Evolutionary conservation across 2,329 filamentous ascomycete species (phyloP), one percentile per base, ranked within the genome.

Genomic region (Venturia pyrina): DNA sequence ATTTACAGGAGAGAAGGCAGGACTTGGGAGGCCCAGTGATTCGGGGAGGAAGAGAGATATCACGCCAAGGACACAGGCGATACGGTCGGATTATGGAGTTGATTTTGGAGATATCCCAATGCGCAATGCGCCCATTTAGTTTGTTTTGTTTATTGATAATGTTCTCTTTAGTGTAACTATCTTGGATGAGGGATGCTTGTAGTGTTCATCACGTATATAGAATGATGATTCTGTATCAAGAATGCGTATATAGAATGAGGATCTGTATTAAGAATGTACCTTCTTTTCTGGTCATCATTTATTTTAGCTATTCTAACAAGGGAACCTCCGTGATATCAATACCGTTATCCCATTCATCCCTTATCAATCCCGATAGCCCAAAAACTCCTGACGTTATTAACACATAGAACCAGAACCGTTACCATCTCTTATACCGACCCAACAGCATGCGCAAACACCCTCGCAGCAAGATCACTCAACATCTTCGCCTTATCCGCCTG

Each of bases 401-500:
- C 34, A 41, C 37, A 46, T 19, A 1, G 15, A 40, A 15, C 24
- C 24, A 37, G 28, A 19, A 41, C 10, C 62, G 41, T 34, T 34
- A 6, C 43, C 44, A 5, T 50, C 19, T 15, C 46, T 19, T 44
- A 43, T 5, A 37, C 56, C 17, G 56, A 62, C 21, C 66, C 62
- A 17, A 90, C 88, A 24, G 88, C 89, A 75, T 91, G 89, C 69
- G 89, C 90, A 74, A 97, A 93, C 1, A 97, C 89, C 77, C 90
- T 93, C 40, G 87, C 87, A 1, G 93, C 93, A 73, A 98, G 78
- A 76, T 96, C 90, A 73, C 87, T 89, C 68, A 98, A 80, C 72
- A 99, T 77, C 75, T 87, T 87, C 65, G 91, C 87, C 73, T 91
- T 89, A 73, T 96, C 93, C 63, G 82, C 83, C 76, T 91, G 89